Conservation (phyloP, 257 asterid species). For the Fraxinus pennsylvanica region DNA sequence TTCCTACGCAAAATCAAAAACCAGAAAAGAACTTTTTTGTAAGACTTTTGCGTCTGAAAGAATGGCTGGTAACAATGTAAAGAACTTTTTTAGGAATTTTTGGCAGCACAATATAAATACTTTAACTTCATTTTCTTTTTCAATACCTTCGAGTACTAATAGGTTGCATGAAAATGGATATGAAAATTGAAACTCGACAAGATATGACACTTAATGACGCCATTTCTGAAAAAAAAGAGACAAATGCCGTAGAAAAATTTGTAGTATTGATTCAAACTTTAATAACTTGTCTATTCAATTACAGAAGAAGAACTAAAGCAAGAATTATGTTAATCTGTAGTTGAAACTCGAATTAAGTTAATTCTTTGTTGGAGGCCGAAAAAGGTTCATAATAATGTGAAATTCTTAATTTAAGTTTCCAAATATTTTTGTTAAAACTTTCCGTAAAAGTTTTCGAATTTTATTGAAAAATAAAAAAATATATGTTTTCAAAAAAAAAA, state of each 20-base stretch:
- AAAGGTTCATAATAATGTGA: not conserved
- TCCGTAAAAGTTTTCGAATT: not conserved
- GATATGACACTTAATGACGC: not conserved
- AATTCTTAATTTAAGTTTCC: not conserved
- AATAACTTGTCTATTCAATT: too few species aligned
- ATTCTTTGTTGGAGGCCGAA: not conserved
- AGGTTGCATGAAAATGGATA: not conserved
- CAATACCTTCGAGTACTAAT: not conserved
- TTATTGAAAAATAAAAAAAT: too few species aligned
- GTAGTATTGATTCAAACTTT: not conserved
- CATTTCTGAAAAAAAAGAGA: too few species aligned
- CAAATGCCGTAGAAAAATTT: not conserved
- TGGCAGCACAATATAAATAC: too few species aligned
- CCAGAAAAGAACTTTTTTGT: not conserved
- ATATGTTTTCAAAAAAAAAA: too few species aligned
- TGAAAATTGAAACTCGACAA: not conserved
- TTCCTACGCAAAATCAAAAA: conserved; percentile 45
- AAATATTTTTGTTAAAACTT: not conserved
- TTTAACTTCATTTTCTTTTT: not conserved
- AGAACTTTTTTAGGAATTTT: not conserved
- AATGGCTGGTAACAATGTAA: not conserved
- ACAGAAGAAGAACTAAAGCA: too few species aligned
- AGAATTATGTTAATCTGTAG: not conserved
- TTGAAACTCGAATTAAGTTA: too few species aligned
- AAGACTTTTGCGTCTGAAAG: not conserved